These are phyloP conservation scores for Elasticomyces elasticus DNA, from an alignment of 495 filamentous ascomycete genomes.

Conservation along the genomic window DNA sequence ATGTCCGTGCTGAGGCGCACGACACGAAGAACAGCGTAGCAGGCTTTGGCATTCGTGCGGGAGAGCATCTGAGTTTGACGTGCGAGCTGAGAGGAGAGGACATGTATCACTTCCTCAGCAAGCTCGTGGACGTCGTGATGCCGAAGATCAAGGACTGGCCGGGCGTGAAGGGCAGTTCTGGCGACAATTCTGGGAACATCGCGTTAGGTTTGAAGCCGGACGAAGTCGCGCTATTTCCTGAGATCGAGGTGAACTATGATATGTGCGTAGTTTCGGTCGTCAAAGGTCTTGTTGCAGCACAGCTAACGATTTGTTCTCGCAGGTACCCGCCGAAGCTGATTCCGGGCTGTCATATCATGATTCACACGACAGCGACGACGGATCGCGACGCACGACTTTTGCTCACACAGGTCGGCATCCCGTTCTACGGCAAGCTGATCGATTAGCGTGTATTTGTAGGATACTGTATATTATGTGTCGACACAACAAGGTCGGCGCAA, in stretches of 20 bases:
- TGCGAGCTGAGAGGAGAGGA: conserved; percentile 63
- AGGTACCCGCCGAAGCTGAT: conserved; percentile 89
- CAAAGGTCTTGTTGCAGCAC: no score
- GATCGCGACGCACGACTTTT: conserved; percentile 86
- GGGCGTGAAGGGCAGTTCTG: conserved; percentile 63
- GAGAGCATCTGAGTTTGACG: conserved; percentile 54
- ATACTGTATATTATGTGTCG: not conserved
- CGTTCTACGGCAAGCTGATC: conserved; percentile 67
- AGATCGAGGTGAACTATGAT: conserved; percentile 85
- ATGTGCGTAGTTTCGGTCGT: conserved; percentile 67
- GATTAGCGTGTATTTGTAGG: conserved; percentile 28
- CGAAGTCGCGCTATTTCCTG: conserved; percentile 71
- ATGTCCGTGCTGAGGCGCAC: conserved; percentile 60
- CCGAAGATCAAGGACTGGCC: conserved; percentile 92
- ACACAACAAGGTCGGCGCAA: not conserved
- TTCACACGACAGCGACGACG: conserved; percentile 80
- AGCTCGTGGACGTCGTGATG: conserved; percentile 76
- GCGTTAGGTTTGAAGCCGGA: conserved; percentile 64
- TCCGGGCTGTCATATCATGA: conserved; percentile 72
- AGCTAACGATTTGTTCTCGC: not conserved
- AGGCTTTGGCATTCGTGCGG: conserved; percentile 49
- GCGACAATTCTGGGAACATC: conserved; percentile 83
- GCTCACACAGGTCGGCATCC: conserved; percentile 69
- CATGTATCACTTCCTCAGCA: conserved; percentile 80
- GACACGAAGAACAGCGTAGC: conserved; percentile 55